phyloP scores from a whole-genome alignment of 352 stramenopile genomes.

The Phytopythium sindhum region DNA sequence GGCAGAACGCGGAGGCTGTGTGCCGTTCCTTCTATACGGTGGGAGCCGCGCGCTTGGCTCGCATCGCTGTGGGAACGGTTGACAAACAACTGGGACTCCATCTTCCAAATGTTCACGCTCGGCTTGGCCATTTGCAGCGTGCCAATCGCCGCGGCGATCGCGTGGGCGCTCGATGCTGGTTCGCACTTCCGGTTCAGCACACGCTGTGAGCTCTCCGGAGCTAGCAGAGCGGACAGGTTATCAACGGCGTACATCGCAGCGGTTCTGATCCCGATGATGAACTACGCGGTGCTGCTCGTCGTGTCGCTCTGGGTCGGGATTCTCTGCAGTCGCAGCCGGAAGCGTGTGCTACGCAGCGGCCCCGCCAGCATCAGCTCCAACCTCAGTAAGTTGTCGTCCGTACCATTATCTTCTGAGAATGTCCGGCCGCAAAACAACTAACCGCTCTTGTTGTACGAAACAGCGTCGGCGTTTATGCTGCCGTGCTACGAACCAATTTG shows the following conservation, averaged over 20 bases:
- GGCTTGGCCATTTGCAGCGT: constrained; percentile 49
- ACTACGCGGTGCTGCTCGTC: constrained; percentile 66
- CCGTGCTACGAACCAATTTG: constrained; percentile 83
- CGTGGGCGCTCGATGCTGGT: constrained; percentile 27
- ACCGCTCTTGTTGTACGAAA: constrained; percentile 5
- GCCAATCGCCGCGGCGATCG: constrained; percentile 32
- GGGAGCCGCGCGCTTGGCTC: constrained; percentile 21
- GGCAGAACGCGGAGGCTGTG: constrained; percentile 1
- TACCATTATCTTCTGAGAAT: background rate
- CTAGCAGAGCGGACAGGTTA: constrained; percentile 19
- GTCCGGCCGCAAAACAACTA: background rate
- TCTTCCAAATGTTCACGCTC: constrained; percentile 56
- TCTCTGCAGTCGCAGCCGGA: constrained; percentile 73
- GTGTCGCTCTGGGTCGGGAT: constrained; percentile 69
- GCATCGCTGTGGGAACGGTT: constrained; percentile 50
- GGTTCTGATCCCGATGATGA: constrained; percentile 57
- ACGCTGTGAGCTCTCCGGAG: constrained; percentile 37
- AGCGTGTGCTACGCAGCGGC: constrained; percentile 59
- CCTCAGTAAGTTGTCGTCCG: constrained; percentile 49
- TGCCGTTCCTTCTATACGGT: constrained; percentile 3
- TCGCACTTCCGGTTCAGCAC: constrained; percentile 32
- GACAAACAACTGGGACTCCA: constrained; percentile 72
- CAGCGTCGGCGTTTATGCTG: constrained; percentile 84
- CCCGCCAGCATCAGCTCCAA: constrained; percentile 61
- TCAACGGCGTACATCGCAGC: constrained; percentile 44